Evolutionary conservation across 352 stramenopile genomes (phyloP).

Genomic region (Globisporangium okanoganense): DNA sequence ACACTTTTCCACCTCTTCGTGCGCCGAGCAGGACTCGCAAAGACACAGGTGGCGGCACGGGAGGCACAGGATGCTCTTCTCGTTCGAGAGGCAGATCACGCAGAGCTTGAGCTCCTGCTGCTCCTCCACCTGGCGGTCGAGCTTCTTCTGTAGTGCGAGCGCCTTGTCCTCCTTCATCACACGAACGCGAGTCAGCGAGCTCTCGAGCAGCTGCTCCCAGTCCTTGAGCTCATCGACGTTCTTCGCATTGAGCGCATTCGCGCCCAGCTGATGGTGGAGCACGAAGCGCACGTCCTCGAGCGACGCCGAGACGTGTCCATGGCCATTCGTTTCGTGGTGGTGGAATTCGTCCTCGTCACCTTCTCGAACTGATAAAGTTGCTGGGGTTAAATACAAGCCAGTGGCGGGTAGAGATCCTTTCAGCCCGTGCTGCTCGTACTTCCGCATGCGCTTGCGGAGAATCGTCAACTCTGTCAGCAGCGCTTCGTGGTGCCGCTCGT

Average conservation of each 20-base stretch:
- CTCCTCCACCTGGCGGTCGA: slow-evolving; percentile 73
- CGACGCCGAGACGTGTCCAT: background rate
- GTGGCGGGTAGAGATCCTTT: background rate
- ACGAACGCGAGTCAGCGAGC: slow-evolving; percentile 48
- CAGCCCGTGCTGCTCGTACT: slow-evolving; percentile 18
- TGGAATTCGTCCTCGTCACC: background rate
- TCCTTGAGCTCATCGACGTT: slow-evolving; percentile 62
- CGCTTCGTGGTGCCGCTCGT: slow-evolving; percentile 64
- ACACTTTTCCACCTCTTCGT: slow-evolving; percentile 71
- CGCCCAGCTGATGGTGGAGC: slow-evolving; percentile 23
- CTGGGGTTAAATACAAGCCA: background rate
- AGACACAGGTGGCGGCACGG: slow-evolving; percentile 81
- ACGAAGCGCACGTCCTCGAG: slow-evolving; percentile 27
- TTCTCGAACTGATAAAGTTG: background rate
- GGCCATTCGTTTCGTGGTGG: background rate
- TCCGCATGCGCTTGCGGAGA: slow-evolving; percentile 41
- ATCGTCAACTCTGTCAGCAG: slow-evolving; percentile 54
- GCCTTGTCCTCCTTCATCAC: slow-evolving; percentile 71
- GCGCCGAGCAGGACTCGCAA: slow-evolving; percentile 66
- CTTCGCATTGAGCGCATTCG: slow-evolving; percentile 18
- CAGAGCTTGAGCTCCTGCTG: slow-evolving; percentile 85
- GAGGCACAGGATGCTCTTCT: slow-evolving; percentile 83
- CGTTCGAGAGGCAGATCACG: slow-evolving; percentile 76
- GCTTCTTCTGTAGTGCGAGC: slow-evolving; percentile 64
- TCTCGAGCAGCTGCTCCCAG: slow-evolving; percentile 68